Base-by-base conservation (phyloP, 192 early-diverging fungal genomes). In the Geosiphon pyriformis region DNA sequence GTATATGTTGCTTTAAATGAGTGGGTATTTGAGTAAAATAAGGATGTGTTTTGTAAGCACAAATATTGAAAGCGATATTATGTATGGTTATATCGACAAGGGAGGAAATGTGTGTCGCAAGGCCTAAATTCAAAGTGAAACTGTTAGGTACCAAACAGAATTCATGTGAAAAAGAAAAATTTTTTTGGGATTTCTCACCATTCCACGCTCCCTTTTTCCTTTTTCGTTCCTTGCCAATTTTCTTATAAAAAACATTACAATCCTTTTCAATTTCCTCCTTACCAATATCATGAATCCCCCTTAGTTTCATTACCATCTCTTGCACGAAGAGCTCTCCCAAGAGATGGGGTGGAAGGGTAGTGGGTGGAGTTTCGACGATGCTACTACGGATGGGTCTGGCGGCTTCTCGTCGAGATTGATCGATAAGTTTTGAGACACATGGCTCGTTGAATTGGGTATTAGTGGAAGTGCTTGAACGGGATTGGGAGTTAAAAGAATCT, bases 11-110 rank as follows among this genome's bases (percentile, higher is more conserved):
- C 29, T 67, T 67, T 8, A 67, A 54, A 23, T 67, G 65, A 33
- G 65, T 67, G 26, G 65, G 65, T 12, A 67, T 26, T 35, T 57
- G 17, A 20, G 53, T 25, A 67, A 67, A 67, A 22, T 67, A 67
- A 20, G 52, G 26, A 42, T 23, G 6, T 67, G 37, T 12, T 23
- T 26, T 58, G 47, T 57, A 57, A 57, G 18, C 29, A 29, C 29
- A 27, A 26, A 66, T 35, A 49, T 66, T 66, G 23, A 55, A n/a
- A 22, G 64, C 33, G 22, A 66, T n/a, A 50, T 17, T 55, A 31
- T 66, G 33, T 66, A 25, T 27, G 30, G 51, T 37, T 26, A 54
- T 66, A 23, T 27, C 31, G 15, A 30, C 20, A 10, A 66, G 53
- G 15, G 64, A 34, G 20, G 22, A 25, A 4, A 55, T 23, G 23